Base-by-base conservation (phyloP, 352 stramenopile species). In the Globisporangium splendens region DNA sequence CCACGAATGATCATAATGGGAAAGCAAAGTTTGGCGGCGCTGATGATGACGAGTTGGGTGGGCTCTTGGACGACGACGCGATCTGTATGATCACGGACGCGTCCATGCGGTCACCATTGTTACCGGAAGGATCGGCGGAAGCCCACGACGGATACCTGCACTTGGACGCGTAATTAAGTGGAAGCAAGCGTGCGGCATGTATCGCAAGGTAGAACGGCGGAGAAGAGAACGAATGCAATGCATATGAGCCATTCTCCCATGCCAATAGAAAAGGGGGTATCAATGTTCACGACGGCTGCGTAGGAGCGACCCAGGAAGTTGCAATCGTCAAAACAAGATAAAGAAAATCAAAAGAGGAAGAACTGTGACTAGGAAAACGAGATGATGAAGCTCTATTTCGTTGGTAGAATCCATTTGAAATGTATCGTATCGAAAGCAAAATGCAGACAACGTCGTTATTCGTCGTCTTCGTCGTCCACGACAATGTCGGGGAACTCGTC, bases 401-500 rank as follows among this genome's bases (percentile, higher is more conserved):
- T 35, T 35, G 28, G 28, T 35, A 10, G 10, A 35, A 35, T 35
- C 5, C 28, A 11, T 8, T 8, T 35, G 28, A 35, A 35, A 10
- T 35, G 28, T 8, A 10, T 35, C 28, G 28, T 35, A 35, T 35
- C 10, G 28, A 35, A 35, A 35, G 28, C 39, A 44, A 43, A 44
- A 44, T 44, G 39, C 39, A 44, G 39, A 0, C 12, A 44, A 10
- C 13, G 39, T 18, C 13, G 39, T 18, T 82, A 81, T 50, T 75
- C 65, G 46, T 86, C 72, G 22, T 79, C 77, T 13, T 84, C 72
- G 51, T 93, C 82, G 56, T 88, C 81, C 44, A 81, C 72, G 12
- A 94, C 79, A 58, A 94, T 94, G 49, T 94, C 82, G 0, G 85
- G 85, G 59, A 94, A 92, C 54, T 93, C 83, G 33, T 89, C 80